These are phyloP conservation scores for Penicillium verrucosum DNA, from an alignment of 2,329 filamentous ascomycete species.

Conservation along the genomic window DNA sequence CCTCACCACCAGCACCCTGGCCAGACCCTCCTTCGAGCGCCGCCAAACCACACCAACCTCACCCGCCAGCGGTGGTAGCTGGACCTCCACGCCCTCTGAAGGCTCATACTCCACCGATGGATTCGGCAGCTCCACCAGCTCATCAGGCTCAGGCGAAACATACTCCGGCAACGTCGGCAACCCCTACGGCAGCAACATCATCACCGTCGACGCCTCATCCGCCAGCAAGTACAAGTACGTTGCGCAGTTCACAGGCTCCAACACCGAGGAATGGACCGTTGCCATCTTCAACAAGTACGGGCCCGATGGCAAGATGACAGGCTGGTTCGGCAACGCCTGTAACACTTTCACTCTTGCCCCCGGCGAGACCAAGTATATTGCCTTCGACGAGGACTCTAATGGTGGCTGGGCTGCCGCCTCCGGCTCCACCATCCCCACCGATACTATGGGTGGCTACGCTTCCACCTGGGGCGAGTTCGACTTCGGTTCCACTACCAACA, in stretches of 20 bases:
- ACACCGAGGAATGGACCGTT: constrained; percentile 34
- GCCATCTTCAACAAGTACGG: constrained; percentile 43
- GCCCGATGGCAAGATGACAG: constrained; percentile 31
- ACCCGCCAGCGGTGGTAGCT: constrained; percentile 13
- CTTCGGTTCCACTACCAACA: constrained; percentile 29
- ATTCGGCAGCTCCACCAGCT: constrained; percentile 32
- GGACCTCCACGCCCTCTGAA: constrained; percentile 22
- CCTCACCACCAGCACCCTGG: constrained; percentile 24
- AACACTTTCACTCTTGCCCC: constrained; percentile 31
- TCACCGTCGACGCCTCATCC: constrained; percentile 31
- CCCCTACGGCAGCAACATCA: constrained; percentile 43
- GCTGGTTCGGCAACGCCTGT: constrained; percentile 37
- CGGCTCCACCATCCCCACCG: constrained; percentile 26
- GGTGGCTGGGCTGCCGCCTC: constrained; percentile 34
- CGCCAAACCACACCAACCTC: constrained; percentile 13
- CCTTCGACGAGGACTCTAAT: constrained; percentile 37
- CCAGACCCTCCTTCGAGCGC: constrained; percentile 17
- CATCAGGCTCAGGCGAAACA: constrained; percentile 24
- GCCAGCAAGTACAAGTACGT: constrained; percentile 39
- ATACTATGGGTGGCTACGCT: constrained; percentile 28
- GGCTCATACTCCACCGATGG: constrained; percentile 29
- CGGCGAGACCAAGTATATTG: constrained; percentile 38
- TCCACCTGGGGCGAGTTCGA: constrained; percentile 39
- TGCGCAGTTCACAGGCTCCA: constrained; percentile 32
- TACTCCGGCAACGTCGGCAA: constrained; percentile 40